Base-by-base conservation (phyloP, 169 alveolate genomes). In the Theileria parva region DNA sequence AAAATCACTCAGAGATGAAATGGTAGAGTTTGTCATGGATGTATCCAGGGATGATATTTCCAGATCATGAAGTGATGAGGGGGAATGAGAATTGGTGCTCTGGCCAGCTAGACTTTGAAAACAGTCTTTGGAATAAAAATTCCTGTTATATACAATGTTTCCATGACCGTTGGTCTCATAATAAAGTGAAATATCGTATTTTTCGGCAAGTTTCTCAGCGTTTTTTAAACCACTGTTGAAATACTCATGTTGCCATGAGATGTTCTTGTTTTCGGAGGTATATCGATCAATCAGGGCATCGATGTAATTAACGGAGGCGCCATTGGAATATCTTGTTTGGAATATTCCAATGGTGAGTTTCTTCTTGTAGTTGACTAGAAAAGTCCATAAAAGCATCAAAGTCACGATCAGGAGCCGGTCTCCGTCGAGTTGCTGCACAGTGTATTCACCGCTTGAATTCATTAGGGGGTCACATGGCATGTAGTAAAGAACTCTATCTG, bases 81-180 rank as follows among this genome's bases (percentile, higher is more conserved):
- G 64, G 64, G 27, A 55, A 4, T 55, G 64, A 21, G 5, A 4
- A 5, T 17, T n/a, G 4, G 30, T n/a, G 27, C 64, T 55, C 23
- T 19, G 27, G 76, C 63, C 48, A 19, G 21, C 48, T 48, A 55
- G 51, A 17, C 23, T 30, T 30, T 28, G 28, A 39, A 13, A n/a
- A 44, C 27, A 25, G 27, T 55, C 48, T 51, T 12, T 12, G 15
- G 60, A 17, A 11, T 66, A 28, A n/a, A 27, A 44, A n/a, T 2
- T 23, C 71, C 23, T 55, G 61, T 61, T 53, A 15, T n/a, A 55
- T 4, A 81, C 74, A 12, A 81, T 28, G 60, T 66, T 74, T 0
- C 94, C 94, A 63, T 90, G 94, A 4, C 94, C 94, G 77, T 90
- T 90, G n/a, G 91, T 53, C 64, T 90, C 94, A 59, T 86, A 90